Base-by-base conservation (phyloP, 768 basidiomycete genomes). In the Panus rudis region DNA sequence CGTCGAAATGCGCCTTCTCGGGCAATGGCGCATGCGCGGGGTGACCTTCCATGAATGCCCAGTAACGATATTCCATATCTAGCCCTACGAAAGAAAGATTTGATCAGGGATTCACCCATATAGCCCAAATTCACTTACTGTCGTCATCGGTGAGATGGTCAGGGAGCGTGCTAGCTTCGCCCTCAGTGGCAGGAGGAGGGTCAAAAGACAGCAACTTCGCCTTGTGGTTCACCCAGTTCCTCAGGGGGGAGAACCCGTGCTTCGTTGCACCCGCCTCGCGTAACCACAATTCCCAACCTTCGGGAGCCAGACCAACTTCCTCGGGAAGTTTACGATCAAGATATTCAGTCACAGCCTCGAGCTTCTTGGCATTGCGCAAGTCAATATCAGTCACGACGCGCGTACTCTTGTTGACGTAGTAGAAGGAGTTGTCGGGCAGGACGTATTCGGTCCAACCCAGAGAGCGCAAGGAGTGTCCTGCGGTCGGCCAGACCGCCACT, bases 41-140 rank as follows among this genome's bases (percentile, higher is more conserved):
- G 52, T 90, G 86, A 25, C 73, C 63, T 59, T 88, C 83, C 63
- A 91, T 72, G 55, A 81, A 91, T 5, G 76, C 66, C 89, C 89
- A 91, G 55, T 88, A 91, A 42, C 82, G 70, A 52, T 83, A 86
- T 55, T 87, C 84, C 53, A 79, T 70, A 43, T 89, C 84, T 17
- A 86, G 65, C 35, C 75, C 88, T 89, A 48, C 13, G 8, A 39
- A 13, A 40, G 16, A 6, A 17, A 21, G 14, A 7, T 14, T 51
- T n/a, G 17, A 33, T 48, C 2, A 50, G 42, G 22, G 23, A n/a
- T n/a, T n/a, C n/a, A n/a, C n/a, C 21, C 25, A 20, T 7, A 16
- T 34, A 39, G 17, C 41, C 12, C 34, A 38, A 0, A 43, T 31
- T 27, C 40, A 47, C 72, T 61, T 33, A 75, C 73, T 58, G 26